Evolutionary conservation across 148 eudicot genomes (phyloP).

Genomic region (Chenopodium berlandieri): DNA sequence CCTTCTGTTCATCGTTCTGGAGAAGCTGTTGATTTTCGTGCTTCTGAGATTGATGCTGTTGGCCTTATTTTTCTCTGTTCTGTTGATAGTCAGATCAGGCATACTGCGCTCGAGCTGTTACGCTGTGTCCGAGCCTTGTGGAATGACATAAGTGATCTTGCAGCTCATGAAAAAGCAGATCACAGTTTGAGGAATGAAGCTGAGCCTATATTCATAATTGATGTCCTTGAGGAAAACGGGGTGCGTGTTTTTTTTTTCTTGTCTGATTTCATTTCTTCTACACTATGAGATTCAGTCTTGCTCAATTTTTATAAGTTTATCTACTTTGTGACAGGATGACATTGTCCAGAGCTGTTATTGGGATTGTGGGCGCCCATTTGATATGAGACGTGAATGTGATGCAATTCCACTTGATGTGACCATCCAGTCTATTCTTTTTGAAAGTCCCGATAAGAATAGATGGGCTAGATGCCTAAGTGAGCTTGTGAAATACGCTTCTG

Average conservation of each 20-base stretch:
- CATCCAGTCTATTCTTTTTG: slow-evolving; percentile 85
- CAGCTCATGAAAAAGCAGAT: slow-evolving; percentile 63
- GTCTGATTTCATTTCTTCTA: background rate
- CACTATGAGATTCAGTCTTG: slow-evolving; percentile 1
- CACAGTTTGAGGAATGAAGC: slow-evolving; percentile 61
- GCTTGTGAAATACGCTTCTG: slow-evolving; percentile 92
- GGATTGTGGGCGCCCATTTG: slow-evolving; percentile 96
- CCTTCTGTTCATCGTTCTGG: slow-evolving; percentile 80
- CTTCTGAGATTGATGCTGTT: slow-evolving; percentile 96
- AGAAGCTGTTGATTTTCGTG: slow-evolving; percentile 89
- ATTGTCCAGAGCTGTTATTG: slow-evolving; percentile 98
- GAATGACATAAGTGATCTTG: slow-evolving; percentile 80
- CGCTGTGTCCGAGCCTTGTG: slow-evolving; percentile 95
- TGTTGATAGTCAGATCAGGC: slow-evolving; percentile 96
- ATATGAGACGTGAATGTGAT: slow-evolving; percentile 87
- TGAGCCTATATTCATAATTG: slow-evolving; percentile 90
- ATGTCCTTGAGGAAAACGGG: slow-evolving; percentile 97
- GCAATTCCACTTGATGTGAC: slow-evolving; percentile 87
- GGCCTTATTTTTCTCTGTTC: slow-evolving; percentile 97
- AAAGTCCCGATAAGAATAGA: slow-evolving; percentile 95
- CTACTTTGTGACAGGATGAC: slow-evolving; percentile 67
- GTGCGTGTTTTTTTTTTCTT: slow-evolving; percentile 38
- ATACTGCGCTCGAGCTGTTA: slow-evolving; percentile 88
- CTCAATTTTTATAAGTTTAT: slow-evolving; percentile 11
- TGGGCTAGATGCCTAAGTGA: slow-evolving; percentile 98